phyloP scores from a whole-genome alignment of 2,329 filamentous ascomycete species.

The Colletotrichum cordylinicola region DNA sequence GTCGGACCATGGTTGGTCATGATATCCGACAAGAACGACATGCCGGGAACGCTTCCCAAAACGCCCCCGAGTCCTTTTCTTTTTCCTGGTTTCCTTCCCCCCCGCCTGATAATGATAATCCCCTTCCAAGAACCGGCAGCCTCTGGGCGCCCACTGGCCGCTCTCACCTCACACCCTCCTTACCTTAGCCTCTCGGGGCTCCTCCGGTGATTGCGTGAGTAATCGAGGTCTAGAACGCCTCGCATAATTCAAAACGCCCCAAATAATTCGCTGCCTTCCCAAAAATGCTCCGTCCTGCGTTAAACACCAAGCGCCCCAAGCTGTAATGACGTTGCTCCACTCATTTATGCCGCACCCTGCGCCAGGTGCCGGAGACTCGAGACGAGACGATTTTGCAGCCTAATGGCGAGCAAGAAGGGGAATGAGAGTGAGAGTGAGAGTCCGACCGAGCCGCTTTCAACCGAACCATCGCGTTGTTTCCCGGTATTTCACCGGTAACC shows the following conservation, averaged over 20 bases:
- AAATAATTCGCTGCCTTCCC: neutral
- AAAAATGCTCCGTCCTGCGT: neutral
- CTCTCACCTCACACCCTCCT: neutral
- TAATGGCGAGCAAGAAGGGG: neutral
- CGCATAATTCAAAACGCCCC: conserved; percentile 13
- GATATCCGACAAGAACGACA: neutral
- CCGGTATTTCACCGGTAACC: neutral
- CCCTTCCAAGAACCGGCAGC: neutral
- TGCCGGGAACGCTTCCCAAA: neutral
- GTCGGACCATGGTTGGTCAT: neutral
- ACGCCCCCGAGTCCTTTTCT: neutral
- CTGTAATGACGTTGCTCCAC: neutral
- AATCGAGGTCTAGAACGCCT: conserved; percentile 1
- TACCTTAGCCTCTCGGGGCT: neutral
- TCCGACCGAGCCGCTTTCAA: neutral
- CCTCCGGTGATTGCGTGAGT: neutral
- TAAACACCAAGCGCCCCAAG: neutral
- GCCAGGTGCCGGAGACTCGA: neutral
- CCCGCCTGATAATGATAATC: neutral
- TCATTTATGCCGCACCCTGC: neutral
- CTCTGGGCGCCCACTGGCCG: neutral
- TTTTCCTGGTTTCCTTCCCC: neutral
- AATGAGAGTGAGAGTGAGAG: neutral
- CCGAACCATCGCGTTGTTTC: neutral
- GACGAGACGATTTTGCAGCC: neutral